Base-by-base conservation (phyloP, 768 basidiomycete genomes). In the Cystofilobasidium bisporidii region DNA sequence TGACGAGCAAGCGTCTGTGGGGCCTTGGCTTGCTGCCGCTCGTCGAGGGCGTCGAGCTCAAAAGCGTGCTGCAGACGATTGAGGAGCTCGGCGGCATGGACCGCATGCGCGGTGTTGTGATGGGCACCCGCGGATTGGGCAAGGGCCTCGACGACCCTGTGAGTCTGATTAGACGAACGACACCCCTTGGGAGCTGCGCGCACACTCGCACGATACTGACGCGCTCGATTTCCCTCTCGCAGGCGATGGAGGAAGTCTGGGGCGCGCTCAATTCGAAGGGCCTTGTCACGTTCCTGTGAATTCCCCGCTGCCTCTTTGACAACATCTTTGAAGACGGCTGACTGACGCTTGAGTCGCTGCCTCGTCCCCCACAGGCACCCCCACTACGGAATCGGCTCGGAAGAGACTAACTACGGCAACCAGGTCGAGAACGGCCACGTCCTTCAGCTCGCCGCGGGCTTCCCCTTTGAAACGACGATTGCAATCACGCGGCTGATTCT, bases 381-480 rank as follows among this genome's bases (percentile, higher is more conserved):
- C 5, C 90, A 92, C 75, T 91, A 91, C 74, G 63, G 63, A 4
- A 83, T 92, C 28, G 86, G 86, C 71, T 77, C 78, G n/a, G 82
- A 72, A 1, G 72, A 81, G 53, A 47, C 59, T 33, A 65, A 65
- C 64, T 65, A 65, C 22, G 64, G 64, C 10, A 40, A n/a, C 47
- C 57, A 65, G 45, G 56, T 65, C 69, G 82, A 85, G 48, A 91
- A 92, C 71, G 91, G 91, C 0, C 91, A 92, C 71, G 91, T 91
- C 45, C 83, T 93, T 33, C 87, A 61, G 59, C 82, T 92, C 61
- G 88, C 89, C 0, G 81, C 91, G 20, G 90, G 91, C 1, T 92
- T 93, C 77, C 90, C 90, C 3, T 87, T 92, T 72, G 91, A 92
- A 78, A 92, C 90, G 22, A 91, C 91, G 5, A 85, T 84, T 57